phyloP scores from a whole-genome alignment of 768 basidiomycete genomes.

The Tylopilus sp. region DNA sequence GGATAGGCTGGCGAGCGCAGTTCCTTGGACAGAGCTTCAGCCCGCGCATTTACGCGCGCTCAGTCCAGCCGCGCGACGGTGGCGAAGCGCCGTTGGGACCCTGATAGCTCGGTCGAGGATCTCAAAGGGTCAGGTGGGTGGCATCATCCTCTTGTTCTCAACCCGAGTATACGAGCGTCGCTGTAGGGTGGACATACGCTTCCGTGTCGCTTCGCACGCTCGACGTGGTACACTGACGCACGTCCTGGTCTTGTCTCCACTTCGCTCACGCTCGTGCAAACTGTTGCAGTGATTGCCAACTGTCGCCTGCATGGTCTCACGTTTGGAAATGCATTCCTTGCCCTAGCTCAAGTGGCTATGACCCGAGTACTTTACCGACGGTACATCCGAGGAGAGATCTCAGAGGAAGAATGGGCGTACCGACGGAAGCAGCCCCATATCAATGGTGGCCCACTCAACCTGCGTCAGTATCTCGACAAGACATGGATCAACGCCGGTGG shows the following conservation, averaged over 20 bases:
- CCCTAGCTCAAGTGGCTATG: slow-evolving; percentile 51
- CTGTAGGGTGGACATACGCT: slow-evolving; percentile 56
- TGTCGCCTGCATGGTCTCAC: slow-evolving; percentile 45
- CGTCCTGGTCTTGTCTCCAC: slow-evolving; percentile 24
- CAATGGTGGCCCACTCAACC: slow-evolving; percentile 47
- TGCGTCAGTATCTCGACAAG: slow-evolving; percentile 47
- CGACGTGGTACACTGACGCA: slow-evolving; percentile 37
- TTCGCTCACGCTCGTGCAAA: slow-evolving; percentile 31
- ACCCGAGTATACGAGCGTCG: background rate
- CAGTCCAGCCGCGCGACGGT: slow-evolving; percentile 38
- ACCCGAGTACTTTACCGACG: slow-evolving; percentile 48
- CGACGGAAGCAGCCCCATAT: slow-evolving; percentile 48
- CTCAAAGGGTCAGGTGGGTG: slow-evolving; percentile 35
- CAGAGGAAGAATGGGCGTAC: slow-evolving; percentile 49
- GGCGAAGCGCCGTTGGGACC: slow-evolving; percentile 43
- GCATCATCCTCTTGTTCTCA: background rate
- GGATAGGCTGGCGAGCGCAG: slow-evolving; percentile 40
- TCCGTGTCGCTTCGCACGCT: slow-evolving; percentile 39
- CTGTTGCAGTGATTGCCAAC: slow-evolving; percentile 30
- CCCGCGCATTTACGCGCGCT: slow-evolving; percentile 29
- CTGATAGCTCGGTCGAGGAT: slow-evolving; percentile 35
- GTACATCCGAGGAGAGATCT: slow-evolving; percentile 46
- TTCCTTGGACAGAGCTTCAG: slow-evolving; percentile 36
- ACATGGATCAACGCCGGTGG: slow-evolving; percentile 48
- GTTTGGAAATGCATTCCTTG: slow-evolving; percentile 48